phyloP scores from a whole-genome alignment of 2,329 filamentous ascomycete species.

The Pseudogymnoascus sp. region DNA sequence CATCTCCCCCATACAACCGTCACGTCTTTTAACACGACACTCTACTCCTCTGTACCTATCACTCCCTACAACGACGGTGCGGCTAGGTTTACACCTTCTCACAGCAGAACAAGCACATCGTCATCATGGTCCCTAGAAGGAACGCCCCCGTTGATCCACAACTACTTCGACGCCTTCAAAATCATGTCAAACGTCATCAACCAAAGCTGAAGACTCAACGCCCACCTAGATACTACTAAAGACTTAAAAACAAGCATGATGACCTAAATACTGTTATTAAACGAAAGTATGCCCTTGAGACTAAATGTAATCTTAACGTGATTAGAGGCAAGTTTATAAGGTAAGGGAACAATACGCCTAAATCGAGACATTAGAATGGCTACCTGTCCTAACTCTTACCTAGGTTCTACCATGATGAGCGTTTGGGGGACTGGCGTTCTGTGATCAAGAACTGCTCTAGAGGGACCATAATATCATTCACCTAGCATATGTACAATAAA shows the following conservation, averaged over 20 bases:
- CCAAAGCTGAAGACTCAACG: conserved; percentile 13
- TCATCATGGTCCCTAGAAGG: background rate
- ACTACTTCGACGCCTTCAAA: conserved; percentile 11
- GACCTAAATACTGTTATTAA: conserved; percentile 11
- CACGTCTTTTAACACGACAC: background rate
- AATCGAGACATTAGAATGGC: too few relatives aligned
- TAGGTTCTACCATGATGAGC: too few relatives aligned
- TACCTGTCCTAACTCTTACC: too few relatives aligned
- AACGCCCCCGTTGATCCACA: background rate
- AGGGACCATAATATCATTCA: too few relatives aligned
- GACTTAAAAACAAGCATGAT: conserved; percentile 11
- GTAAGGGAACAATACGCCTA: too few relatives aligned
- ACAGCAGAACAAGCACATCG: background rate
- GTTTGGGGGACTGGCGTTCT: too few relatives aligned
- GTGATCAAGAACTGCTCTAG: too few relatives aligned
- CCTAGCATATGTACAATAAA: too few relatives aligned
- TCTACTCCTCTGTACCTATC: background rate
- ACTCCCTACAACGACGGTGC: background rate
- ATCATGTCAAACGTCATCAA: conserved; percentile 13
- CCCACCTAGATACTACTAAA: conserved; percentile 14
- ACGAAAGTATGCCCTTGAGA: conserved; percentile 9
- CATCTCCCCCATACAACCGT: background rate
- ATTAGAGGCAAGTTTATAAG: conserved; percentile 24
- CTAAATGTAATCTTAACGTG: conserved; percentile 24
- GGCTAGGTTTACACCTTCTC: conserved; percentile 4